Conservation (phyloP, 768 basidiomycete genomes). For the Xerocomellus chrysenteron region DNA sequence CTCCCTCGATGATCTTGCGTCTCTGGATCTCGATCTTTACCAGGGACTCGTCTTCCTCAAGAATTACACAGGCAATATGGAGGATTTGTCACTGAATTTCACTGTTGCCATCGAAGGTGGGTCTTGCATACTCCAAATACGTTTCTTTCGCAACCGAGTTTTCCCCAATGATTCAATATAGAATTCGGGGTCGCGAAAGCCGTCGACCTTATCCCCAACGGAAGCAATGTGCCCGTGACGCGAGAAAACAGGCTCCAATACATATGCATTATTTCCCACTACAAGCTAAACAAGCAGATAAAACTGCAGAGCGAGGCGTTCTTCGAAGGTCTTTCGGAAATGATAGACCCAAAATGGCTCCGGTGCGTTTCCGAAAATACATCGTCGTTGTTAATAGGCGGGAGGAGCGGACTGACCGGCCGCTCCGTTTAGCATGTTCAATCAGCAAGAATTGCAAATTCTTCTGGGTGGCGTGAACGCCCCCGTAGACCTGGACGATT, state of each 20-base stretch:
- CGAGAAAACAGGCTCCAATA: conserved; percentile 87
- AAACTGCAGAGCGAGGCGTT: conserved; percentile 79
- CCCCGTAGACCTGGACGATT: conserved; percentile 81
- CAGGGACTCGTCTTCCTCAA: conserved; percentile 91
- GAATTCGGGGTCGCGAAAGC: conserved; percentile 81
- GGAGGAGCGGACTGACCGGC: conserved; percentile 5
- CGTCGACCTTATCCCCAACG: conserved; percentile 78
- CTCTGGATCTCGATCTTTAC: conserved; percentile 90
- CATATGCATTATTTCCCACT: conserved; percentile 86
- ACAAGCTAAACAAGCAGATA: conserved; percentile 87
- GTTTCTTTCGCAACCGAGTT: not conserved
- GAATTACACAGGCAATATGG: conserved; percentile 81
- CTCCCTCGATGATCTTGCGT: conserved; percentile 89
- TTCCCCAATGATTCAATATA: conserved; percentile 23
- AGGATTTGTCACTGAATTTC: conserved; percentile 89
- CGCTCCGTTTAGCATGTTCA: conserved; percentile 75
- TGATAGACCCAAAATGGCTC: conserved; percentile 90
- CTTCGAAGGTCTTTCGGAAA: conserved; percentile 89
- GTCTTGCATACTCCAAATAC: conserved; percentile 17
- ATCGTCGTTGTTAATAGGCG: not conserved
- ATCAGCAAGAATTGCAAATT: conserved; percentile 92
- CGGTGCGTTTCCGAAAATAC: conserved; percentile 39
- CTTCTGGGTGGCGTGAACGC: conserved; percentile 86
- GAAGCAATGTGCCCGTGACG: conserved; percentile 81
- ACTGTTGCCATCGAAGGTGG: conserved; percentile 82